Conservation (phyloP, 108 stramenopile species). For the Seminavis robusta region DNA sequence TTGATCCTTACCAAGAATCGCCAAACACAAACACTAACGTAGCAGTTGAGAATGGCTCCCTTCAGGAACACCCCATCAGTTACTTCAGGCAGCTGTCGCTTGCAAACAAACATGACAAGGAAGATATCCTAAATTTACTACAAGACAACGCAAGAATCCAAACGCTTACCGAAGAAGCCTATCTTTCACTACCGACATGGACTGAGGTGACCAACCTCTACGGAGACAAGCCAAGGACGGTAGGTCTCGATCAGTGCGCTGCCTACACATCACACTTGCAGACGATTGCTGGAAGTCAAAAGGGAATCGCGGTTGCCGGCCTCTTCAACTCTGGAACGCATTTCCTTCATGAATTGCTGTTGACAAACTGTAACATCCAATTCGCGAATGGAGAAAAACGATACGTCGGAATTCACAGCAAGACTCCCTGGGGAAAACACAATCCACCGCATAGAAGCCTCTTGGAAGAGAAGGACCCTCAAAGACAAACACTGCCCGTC, state of each 20-base stretch:
- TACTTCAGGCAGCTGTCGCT: no score
- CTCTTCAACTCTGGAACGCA: constrained; percentile 87
- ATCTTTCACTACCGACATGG: constrained; percentile 47
- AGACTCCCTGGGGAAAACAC: constrained; percentile 87
- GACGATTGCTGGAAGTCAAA: neutral
- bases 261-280: no score
- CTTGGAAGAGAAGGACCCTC: no score
- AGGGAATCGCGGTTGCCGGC: constrained; percentile 42
- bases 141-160: no score
- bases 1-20: no score
- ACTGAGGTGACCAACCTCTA: constrained; percentile 47
- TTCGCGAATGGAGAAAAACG: constrained; percentile 18
- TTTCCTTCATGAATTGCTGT: constrained; percentile 40
- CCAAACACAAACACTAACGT: no score
- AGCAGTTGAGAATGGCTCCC: no score
- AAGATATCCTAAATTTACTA: no score
- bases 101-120: no score
- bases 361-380: constrained; percentile 37
- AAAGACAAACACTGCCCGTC: constrained; percentile 55
- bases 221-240: constrained; percentile 49
- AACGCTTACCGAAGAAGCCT: no score
- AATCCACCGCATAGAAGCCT: no score
- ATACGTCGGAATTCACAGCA: constrained; percentile 29
- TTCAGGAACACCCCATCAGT: no score
- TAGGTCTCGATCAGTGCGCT: constrained; percentile 64